Conservation (phyloP, 768 basidiomycete genomes). For the Suillus ampliporus region DNA sequence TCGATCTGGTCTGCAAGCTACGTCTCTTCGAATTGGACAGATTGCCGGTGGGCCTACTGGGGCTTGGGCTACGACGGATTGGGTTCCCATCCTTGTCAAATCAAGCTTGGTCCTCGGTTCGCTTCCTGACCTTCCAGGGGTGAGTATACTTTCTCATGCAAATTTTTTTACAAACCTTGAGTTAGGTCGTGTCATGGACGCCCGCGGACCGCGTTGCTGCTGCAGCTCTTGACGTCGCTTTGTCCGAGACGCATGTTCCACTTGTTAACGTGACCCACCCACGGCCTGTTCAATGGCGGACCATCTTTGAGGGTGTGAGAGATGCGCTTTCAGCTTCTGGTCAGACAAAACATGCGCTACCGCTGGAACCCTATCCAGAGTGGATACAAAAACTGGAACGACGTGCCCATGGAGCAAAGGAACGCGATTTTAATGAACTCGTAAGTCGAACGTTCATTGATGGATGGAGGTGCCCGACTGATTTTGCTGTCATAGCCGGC, state of each 20-base stretch:
- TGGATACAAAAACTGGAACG: slow-evolving; percentile 35
- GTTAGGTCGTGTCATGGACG: slow-evolving; percentile 49
- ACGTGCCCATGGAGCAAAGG: slow-evolving; percentile 15
- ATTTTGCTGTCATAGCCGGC: slow-evolving; percentile 30
- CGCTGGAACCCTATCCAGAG: slow-evolving; percentile 27
- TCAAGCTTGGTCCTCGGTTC: slow-evolving; percentile 28
- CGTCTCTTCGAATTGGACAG: slow-evolving; percentile 37
- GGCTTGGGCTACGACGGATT: slow-evolving; percentile 37
- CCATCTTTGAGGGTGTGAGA: slow-evolving; percentile 27
- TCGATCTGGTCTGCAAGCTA: slow-evolving; percentile 22
- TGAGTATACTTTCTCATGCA: slow-evolving; percentile 16
- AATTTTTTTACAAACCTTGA: background rate
- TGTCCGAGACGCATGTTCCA: slow-evolving; percentile 21
- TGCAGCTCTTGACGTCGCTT: slow-evolving; percentile 39
- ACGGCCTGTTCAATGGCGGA: slow-evolving; percentile 35
- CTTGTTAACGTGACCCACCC: slow-evolving; percentile 45
- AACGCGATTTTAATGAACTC: slow-evolving; percentile 7
- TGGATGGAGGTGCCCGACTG: slow-evolving; percentile 33
- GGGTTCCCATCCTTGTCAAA: slow-evolving; percentile 41
- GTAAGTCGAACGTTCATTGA: slow-evolving; percentile 32
- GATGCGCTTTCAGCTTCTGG: slow-evolving; percentile 16
- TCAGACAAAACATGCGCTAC: slow-evolving; percentile 20
- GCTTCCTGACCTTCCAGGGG: slow-evolving; percentile 28
- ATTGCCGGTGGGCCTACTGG: slow-evolving; percentile 37
- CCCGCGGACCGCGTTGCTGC: slow-evolving; percentile 45